Percentiles rank a stretch among this genome's conserved stretches.
Evolutionary conservation across 1,284 basidiomycete genomes (phyloP).

Genomic region (Earliella scabrosa): DNA sequence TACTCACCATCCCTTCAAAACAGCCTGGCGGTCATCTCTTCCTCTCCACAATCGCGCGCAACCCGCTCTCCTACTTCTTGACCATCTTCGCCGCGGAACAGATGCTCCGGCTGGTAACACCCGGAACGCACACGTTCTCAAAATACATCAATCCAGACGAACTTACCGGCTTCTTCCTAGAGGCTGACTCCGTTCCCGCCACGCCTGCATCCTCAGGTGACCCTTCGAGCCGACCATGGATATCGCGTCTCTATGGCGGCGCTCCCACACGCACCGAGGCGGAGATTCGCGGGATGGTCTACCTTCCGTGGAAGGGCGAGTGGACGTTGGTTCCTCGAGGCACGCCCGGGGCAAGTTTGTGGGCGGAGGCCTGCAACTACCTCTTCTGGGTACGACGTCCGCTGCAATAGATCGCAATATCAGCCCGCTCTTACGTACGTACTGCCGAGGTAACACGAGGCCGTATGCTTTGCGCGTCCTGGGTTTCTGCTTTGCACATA

Average conservation of each 20-base stretch:
- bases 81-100: constrained; percentile 93
- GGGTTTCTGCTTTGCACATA: no score
- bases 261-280: constrained; percentile 66
- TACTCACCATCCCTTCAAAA: not conserved
- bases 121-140: constrained; percentile 90
- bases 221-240: constrained; percentile 41
- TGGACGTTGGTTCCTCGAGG: constrained; percentile 75
- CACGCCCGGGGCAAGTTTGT: constrained; percentile 54
- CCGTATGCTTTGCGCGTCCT: no score
- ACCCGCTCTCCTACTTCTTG: constrained; percentile 86
- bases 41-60: constrained; percentile 96
- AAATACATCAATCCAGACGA: constrained; percentile 94
- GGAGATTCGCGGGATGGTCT: constrained; percentile 83
- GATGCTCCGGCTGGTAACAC: constrained; percentile 80
- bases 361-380: constrained; percentile 79
- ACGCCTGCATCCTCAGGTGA: not conserved
- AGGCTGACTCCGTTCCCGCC: constrained; percentile 51
- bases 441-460: no score
- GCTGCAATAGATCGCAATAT: constrained; percentile 12
- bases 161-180: constrained; percentile 83
- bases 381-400: constrained; percentile 82
- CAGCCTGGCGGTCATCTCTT: constrained; percentile 96
- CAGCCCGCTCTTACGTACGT: not conserved
- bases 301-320: constrained; percentile 74
- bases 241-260: constrained; percentile 46